phyloP scores from a whole-genome alignment of 257 asterid genomes.

The Solanum lignicaule region DNA sequence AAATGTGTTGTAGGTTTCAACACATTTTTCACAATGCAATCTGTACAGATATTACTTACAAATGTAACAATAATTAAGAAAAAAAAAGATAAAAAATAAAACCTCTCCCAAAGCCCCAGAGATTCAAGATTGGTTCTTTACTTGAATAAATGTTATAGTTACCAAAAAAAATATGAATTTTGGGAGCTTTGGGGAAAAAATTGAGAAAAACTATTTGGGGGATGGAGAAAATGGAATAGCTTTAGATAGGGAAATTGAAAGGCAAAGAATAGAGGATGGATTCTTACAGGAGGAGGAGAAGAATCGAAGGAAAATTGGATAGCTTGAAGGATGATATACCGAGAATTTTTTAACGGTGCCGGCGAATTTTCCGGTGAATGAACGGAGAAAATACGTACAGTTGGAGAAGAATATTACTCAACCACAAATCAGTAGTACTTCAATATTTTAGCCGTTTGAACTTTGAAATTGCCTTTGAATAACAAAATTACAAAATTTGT shows the following conservation, averaged over 20 bases:
- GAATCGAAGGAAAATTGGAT: conserved; percentile 16
- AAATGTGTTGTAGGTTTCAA: not conserved
- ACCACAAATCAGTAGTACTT: not conserved
- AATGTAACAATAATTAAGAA: not conserved
- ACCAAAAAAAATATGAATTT: not conserved
- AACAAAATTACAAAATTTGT: not conserved
- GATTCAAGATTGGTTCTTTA: conserved; percentile 30
- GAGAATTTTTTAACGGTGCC: conserved; percentile 1
- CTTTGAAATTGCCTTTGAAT: not conserved
- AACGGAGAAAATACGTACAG: not conserved
- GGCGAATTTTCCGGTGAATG: not conserved
- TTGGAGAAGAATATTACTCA: conserved; percentile 12
- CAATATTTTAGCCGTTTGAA: not conserved
- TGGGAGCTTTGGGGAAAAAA: not conserved
- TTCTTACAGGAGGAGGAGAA: conserved; percentile 36
- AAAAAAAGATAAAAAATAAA: not conserved
- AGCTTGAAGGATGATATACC: not conserved
- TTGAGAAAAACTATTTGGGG: not conserved
- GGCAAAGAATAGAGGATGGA: not conserved
- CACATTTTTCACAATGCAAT: conserved; percentile 4
- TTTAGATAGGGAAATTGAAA: not conserved
- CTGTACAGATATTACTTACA: conserved; percentile 6
- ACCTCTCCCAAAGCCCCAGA: conserved; percentile 31
- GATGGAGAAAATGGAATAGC: conserved; percentile 6
- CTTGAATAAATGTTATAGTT: not conserved